phyloP scores from a whole-genome alignment of 1,139 yeast species.

The Pichia sorboxylosa region DNA sequence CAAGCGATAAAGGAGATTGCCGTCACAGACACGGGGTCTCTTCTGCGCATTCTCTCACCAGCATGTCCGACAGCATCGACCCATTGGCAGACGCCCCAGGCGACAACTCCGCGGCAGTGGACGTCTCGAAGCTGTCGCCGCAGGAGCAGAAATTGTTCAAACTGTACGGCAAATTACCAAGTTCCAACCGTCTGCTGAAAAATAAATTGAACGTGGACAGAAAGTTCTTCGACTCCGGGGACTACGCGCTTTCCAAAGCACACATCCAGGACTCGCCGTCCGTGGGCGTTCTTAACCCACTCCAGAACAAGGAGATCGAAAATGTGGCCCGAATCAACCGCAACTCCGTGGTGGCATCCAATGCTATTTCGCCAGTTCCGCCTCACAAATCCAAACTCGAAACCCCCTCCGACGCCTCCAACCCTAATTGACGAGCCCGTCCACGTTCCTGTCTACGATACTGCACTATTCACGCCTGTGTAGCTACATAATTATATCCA shows the following conservation, averaged over 20 bases:
- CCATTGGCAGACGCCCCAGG: constrained; percentile 19
- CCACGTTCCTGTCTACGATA: too few relatives aligned
- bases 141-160: constrained; percentile 62
- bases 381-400: constrained; percentile 22
- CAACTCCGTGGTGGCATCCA: constrained; percentile 24
- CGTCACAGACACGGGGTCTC: too few relatives aligned
- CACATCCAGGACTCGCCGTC: constrained; percentile 12
- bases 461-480: too few relatives aligned
- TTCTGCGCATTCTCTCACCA: constrained; percentile 13
- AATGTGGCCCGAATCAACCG: constrained; percentile 26
- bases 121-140: constrained; percentile 47
- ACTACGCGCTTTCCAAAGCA: constrained; percentile 85
- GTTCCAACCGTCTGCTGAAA: constrained; percentile 70
- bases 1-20: too few relatives aligned
- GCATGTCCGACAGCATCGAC: too few relatives aligned
- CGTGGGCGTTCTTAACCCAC: constrained; percentile 22
- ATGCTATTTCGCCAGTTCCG: background rate
- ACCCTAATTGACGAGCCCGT: too few relatives aligned
- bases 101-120: constrained; percentile 24
- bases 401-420: too few relatives aligned
- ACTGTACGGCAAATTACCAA: constrained; percentile 82
- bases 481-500: too few relatives aligned
- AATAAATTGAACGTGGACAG: constrained; percentile 79
- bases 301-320: constrained; percentile 23
- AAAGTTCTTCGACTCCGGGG: constrained; percentile 94